Evolutionary conservation across 225 moss, liverwort and hornwort genomes (phyloP).

Genomic region (Lunularia cruciata): DNA sequence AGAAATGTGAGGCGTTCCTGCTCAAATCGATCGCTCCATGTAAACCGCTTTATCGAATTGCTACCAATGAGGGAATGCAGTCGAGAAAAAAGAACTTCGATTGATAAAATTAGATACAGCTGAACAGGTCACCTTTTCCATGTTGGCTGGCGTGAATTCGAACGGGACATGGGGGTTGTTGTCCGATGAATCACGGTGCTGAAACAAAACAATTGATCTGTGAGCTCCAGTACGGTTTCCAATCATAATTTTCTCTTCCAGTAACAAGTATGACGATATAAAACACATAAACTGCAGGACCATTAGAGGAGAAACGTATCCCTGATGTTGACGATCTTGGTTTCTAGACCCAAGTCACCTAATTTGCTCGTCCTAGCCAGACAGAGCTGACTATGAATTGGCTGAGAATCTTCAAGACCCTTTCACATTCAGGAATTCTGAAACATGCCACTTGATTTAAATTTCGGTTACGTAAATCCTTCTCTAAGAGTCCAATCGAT

Average conservation of each 20-base stretch:
- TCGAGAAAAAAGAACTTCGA: too few relatives aligned
- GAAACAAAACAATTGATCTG: slow-evolving; percentile 33
- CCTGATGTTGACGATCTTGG: too few relatives aligned
- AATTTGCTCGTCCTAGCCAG: neutral
- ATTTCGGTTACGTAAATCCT: neutral
- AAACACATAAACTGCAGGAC: neutral
- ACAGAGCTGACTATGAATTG: neutral
- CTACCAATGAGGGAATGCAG: too few relatives aligned
- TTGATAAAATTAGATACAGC: neutral
- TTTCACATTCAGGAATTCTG: neutral
- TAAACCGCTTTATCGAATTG: too few relatives aligned
- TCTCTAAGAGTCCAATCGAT: neutral
- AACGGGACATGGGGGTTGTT: slow-evolving; percentile 71
- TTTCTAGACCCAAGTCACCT: too few relatives aligned
- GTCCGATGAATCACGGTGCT: slow-evolving; percentile 79
- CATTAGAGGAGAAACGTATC: neutral
- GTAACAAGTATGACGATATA: too few relatives aligned
- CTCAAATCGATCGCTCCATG: neutral
- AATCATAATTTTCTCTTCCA: too few relatives aligned
- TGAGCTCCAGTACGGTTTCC: too few relatives aligned
- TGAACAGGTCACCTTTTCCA: slow-evolving; percentile 61
- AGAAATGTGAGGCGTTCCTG: too few relatives aligned
- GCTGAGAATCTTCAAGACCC: neutral
- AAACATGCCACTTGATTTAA: neutral
- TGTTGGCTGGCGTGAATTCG: slow-evolving; percentile 76